Evolutionary conservation across 2,329 filamentous ascomycete species (phyloP).

Genomic region (Fusarium heterosporum): DNA sequence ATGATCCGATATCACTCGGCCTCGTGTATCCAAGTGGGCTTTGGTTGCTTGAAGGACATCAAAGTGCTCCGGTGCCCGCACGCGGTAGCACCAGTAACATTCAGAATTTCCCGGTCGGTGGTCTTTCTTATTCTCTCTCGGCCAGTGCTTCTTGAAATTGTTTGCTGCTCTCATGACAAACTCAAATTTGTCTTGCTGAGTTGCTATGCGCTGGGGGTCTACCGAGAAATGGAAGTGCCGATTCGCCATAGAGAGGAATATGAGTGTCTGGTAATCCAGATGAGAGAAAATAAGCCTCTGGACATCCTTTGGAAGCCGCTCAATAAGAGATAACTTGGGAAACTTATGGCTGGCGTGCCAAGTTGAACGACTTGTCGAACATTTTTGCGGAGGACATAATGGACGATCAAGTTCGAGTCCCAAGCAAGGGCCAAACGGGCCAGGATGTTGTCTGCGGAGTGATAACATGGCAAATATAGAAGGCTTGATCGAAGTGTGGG

Average conservation of each 20-base stretch:
- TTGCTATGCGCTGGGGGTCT: conserved; percentile 52
- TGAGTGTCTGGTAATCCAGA: conserved; percentile 57
- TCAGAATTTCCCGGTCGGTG: conserved; percentile 57
- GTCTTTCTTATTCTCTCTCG: conserved; percentile 52
- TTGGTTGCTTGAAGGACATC: conserved; percentile 52
- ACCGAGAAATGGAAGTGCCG: conserved; percentile 51
- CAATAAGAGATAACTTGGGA: conserved; percentile 46
- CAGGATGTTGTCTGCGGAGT: conserved; percentile 42
- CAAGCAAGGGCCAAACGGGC: conserved; percentile 19
- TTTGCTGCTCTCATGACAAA: conserved; percentile 58
- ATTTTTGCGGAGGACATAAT: conserved; percentile 17
- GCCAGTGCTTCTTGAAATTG: conserved; percentile 56
- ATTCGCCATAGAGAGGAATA: conserved; percentile 54
- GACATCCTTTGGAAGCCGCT: conserved; percentile 52
- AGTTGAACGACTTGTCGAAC: conserved; percentile 18
- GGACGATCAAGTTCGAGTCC: conserved; percentile 31
- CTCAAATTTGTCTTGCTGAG: conserved; percentile 52
- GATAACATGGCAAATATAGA: conserved; percentile 46
- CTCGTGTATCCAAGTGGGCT: conserved; percentile 50
- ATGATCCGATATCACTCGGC: conserved; percentile 48
- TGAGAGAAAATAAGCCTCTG: conserved; percentile 51
- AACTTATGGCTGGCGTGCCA: conserved; percentile 23
- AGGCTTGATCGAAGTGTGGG: conserved; percentile 5
- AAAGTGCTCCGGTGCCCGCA: conserved; percentile 55
- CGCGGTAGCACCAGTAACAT: conserved; percentile 57